Base-by-base conservation (phyloP, 345 rosid species). In the Triadica sebifera region DNA sequence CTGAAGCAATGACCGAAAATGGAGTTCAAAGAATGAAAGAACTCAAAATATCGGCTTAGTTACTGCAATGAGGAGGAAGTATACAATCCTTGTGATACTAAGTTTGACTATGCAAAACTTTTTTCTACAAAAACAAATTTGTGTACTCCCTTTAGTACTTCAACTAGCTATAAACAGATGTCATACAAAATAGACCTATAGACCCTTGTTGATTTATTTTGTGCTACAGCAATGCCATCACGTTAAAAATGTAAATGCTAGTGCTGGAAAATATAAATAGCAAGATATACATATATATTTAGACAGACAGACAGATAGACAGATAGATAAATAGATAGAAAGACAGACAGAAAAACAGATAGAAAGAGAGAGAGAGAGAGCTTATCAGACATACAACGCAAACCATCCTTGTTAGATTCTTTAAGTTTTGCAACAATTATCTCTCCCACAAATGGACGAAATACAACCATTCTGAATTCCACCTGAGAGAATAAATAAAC, bases 371-470 rank as follows among this genome's bases (percentile, higher is more conserved):
- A 29, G 49, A 20, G n/a, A 39, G 60, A 59, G 55, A 22, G 51
- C 7, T 75, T 39, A 19, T 52, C 49, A 15, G 58, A 92, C 98
- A 72, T 88, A 95, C 99, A 84, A 57, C 84, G 96, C 71, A 95
- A 80, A 72, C 97, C 97, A 65, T 79, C 86, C 43, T 82, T 80
- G 70, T 84, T 87, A 47, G 90, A 91, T 80, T 89, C 94, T 81
- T 87, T 95, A 51, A 95, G 89, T 78, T 87, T 87, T 3, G 89
- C 97, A 73, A 80, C 71, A 56, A 95, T 91, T 71, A 90, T 72
- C 83, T 95, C 98, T 60, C 97, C 98, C 72, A 87, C 83, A 82
- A 90, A 93, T 68, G 99, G 99, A 68, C 97, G 96, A 74, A 95
- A 95, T 70, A 91, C 80, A 7, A 95, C 68, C 83, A 93, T 71